phyloP scores from a whole-genome alignment of 352 stramenopile genomes.

The Phytophthora brassicae region DNA sequence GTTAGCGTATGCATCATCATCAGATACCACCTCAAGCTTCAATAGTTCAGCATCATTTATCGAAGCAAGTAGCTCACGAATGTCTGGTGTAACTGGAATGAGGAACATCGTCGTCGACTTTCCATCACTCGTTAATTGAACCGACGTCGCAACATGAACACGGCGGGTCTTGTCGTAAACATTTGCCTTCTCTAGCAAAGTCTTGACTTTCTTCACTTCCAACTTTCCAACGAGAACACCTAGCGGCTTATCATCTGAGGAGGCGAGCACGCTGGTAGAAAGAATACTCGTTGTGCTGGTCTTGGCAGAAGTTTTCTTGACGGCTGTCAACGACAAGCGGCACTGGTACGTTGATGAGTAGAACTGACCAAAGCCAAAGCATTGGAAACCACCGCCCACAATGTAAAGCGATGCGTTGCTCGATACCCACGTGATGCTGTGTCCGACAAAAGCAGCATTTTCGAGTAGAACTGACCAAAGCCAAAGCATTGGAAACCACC shows the following conservation, averaged over 20 bases:
- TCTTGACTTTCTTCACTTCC: conserved; percentile 82
- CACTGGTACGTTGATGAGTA: conserved; percentile 72
- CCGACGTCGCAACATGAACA: conserved; percentile 40
- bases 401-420: conserved; percentile 46
- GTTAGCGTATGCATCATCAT: conserved; percentile 70
- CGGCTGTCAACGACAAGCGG: conserved; percentile 35
- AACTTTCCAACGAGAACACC: conserved; percentile 60
- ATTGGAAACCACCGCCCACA: conserved; percentile 79
- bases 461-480: conserved; percentile 84
- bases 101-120: conserved; percentile 47
- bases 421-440: conserved; percentile 56
- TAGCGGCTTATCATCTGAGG: conserved; percentile 26
- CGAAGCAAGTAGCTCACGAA: conserved; percentile 31
- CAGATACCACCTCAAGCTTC: conserved; percentile 40
- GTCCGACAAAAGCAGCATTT: conserved; percentile 61
- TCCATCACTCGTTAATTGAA: conserved; percentile 13
- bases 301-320: conserved; percentile 2
- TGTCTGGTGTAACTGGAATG: conserved; percentile 51
- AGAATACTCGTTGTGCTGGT: conserved; percentile 8
- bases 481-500: conserved; percentile 86
- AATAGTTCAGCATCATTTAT: conserved; percentile 38
- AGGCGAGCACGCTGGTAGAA: neutral
- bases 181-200: conserved; percentile 51
- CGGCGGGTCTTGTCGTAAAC: conserved; percentile 85
- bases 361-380: conserved; percentile 83